Evolutionary conservation across 2,329 filamentous ascomycete species (phyloP).

Genomic region (Penicillium rolfsii): DNA sequence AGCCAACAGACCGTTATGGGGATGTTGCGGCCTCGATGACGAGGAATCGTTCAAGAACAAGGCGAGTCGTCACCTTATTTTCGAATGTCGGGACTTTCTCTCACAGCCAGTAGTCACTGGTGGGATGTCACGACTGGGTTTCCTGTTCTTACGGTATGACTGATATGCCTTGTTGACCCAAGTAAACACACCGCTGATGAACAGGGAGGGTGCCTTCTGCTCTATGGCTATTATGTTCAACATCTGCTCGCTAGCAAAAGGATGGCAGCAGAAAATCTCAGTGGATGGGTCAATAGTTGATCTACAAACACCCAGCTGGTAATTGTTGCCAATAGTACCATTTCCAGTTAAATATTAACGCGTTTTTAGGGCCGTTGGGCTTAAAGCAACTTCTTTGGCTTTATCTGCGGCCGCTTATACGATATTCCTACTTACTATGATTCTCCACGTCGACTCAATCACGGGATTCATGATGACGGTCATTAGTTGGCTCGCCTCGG

Average conservation of each 20-base stretch:
- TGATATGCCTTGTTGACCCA: neutral
- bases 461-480: neutral
- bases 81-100: neutral
- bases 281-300: neutral
- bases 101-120: neutral
- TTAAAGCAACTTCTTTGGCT: neutral
- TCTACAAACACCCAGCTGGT: neutral
- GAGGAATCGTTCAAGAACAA: neutral
- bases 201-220: neutral
- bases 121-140: neutral
- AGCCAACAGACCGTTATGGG: neutral
- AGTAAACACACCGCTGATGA: neutral
- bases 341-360: neutral
- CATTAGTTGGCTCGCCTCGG: neutral
- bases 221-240: neutral
- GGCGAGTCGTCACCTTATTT: neutral
- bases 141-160: neutral
- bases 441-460: neutral
- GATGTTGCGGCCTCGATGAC: neutral
- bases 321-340: neutral
- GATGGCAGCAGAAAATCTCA: constrained; percentile 1
- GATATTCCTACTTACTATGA: neutral
- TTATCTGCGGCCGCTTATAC: neutral
- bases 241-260: neutral
- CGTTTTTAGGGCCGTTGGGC: neutral